Percentiles rank a stretch among this genome's conserved stretches.
Conservation (phyloP, 2,329 filamentous ascomycete species). For the Tolypocladium album region DNA sequence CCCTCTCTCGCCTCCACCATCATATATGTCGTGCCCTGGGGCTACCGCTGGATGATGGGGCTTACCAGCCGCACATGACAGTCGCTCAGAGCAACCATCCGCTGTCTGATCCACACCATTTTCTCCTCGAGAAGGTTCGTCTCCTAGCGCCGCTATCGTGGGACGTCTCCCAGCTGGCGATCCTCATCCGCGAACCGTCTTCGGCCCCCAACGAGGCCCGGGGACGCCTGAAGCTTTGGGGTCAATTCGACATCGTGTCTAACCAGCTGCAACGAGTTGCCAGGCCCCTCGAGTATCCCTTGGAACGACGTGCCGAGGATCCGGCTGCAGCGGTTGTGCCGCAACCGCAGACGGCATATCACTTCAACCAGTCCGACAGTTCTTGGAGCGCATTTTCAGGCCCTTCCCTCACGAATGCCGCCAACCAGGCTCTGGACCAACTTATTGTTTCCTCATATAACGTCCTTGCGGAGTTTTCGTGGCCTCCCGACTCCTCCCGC, state of each 20-base stretch:
- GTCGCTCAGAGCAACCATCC: constrained; percentile 45
- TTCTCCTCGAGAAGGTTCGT: constrained; percentile 39
- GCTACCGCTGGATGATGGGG: constrained; percentile 8
- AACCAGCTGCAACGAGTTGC: neutral
- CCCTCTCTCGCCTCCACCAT: constrained; percentile 21
- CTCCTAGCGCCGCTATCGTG: constrained; percentile 38
- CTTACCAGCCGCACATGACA: constrained; percentile 41
- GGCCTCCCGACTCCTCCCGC: constrained; percentile 29
- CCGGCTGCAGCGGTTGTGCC: neutral
- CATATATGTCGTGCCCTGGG: constrained; percentile 25
- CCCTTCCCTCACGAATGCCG: neutral
- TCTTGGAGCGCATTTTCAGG: neutral
- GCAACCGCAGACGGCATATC: neutral
- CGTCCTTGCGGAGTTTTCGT: constrained; percentile 38
- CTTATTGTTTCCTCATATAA: constrained; percentile 40
- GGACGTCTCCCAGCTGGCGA: constrained; percentile 33
- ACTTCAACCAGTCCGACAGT: neutral
- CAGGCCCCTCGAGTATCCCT: neutral
- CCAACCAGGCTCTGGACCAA: neutral
- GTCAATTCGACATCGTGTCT: constrained; percentile 28
- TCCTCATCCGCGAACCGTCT: constrained; percentile 39
- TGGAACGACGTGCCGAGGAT: neutral
- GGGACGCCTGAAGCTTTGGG: constrained; percentile 47
- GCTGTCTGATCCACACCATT: constrained; percentile 32
- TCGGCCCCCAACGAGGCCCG: constrained; percentile 14